Evolutionary conservation across 2,329 filamentous ascomycete species (phyloP).

Genomic region (Teratosphaeria zuluensis): DNA sequence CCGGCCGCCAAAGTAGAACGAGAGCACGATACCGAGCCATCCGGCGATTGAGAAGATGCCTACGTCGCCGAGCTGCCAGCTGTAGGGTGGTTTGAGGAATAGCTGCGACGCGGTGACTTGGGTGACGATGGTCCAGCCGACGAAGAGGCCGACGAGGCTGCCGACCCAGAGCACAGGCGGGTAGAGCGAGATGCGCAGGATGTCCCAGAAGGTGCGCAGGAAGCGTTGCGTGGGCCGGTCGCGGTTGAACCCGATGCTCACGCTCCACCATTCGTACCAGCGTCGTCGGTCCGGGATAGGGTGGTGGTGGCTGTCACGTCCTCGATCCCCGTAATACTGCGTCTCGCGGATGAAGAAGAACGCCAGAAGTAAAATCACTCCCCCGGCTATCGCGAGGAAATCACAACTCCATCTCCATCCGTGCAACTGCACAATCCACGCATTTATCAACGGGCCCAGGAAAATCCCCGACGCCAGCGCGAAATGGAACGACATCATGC

Average conservation of each 20-base stretch:
- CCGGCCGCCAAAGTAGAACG: constrained; percentile 18
- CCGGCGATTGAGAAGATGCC: constrained; percentile 17
- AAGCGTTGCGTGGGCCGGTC: constrained; percentile 8
- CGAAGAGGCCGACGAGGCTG: constrained; percentile 15
- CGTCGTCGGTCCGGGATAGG: constrained; percentile 3
- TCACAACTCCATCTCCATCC: constrained; percentile 20
- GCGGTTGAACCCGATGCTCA: constrained; percentile 10
- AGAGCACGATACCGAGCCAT: constrained; percentile 14
- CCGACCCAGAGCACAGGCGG: constrained; percentile 16
- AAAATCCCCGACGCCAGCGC: constrained; percentile 29
- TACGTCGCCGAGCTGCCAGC: constrained; percentile 11
- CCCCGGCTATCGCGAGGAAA: constrained; percentile 19
- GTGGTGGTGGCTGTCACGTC: constrained; percentile 1
- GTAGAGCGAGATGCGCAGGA: constrained; percentile 15
- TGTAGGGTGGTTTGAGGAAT: constrained; percentile 12
- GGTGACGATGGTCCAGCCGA: constrained; percentile 20
- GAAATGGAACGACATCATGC: constrained; percentile 31
- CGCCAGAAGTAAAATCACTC: constrained; percentile 15
- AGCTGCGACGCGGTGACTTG: constrained; percentile 15
- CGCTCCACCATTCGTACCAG: constrained; percentile 10
- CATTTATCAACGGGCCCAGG: constrained; percentile 28
- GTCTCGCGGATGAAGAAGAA: constrained; percentile 21
- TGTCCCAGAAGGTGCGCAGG: constrained; percentile 12
- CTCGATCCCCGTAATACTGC: constrained; percentile 7
- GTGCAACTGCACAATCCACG: constrained; percentile 16